A percentile compares a stretch with the other conserved stretches of the same genome.
Evolutionary conservation across 805 yeast species (phyloP).

Genomic region (Candida alai): DNA sequence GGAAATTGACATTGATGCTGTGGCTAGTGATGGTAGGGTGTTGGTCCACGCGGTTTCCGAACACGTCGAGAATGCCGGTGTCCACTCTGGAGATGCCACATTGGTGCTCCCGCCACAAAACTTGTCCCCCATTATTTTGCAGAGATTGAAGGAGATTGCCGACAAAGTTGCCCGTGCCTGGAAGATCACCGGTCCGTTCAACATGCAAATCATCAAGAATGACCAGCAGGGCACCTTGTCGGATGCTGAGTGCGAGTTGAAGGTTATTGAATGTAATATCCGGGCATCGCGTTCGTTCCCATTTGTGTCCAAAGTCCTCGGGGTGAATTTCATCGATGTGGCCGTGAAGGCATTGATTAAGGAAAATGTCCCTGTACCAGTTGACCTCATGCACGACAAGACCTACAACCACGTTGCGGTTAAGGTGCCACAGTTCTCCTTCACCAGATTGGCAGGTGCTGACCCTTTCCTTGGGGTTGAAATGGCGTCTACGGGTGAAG

Average conservation of each 20-base stretch:
- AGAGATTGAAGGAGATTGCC: conserved; percentile 79
- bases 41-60: conserved; percentile 95
- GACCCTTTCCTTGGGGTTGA: conserved; percentile 99
- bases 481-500: conserved; percentile 99
- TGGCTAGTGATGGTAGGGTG: conserved; percentile 83
- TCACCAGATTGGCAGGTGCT: conserved; percentile 98
- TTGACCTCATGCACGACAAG: conserved; percentile 68
- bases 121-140: conserved; percentile 61
- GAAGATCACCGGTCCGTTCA: conserved; percentile 96
- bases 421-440: conserved; percentile 97
- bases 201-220: conserved; percentile 93
- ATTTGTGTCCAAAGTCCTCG: conserved; percentile 95
- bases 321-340: conserved; percentile 89
- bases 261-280: conserved; percentile 97
- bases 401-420: conserved; percentile 64
- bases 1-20: conserved; percentile 97
- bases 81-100: conserved; percentile 98
- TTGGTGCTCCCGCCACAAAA: conserved; percentile 88
- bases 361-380: conserved; percentile 72
- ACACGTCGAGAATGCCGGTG: conserved; percentile 98
- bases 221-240: conserved; percentile 56
- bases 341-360: conserved; percentile 85
- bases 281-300: conserved; percentile 99
- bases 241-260: conserved; percentile 57
- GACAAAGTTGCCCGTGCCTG: conserved; percentile 92